Evolutionary conservation across 768 basidiomycete species (phyloP), one percentile per base, ranked within the genome.

Genomic region (Russula foetens): DNA sequence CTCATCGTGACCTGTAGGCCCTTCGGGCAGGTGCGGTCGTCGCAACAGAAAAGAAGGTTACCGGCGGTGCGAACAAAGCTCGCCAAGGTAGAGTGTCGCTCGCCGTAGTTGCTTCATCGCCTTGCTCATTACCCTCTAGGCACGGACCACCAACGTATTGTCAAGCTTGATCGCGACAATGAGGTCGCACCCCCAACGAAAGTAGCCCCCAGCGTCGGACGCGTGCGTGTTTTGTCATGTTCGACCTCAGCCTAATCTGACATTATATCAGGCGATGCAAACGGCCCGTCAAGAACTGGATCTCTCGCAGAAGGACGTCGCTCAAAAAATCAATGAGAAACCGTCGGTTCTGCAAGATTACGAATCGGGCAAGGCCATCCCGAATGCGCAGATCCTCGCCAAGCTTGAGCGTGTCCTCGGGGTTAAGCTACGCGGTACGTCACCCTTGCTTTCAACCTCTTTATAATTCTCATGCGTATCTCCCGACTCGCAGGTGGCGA

Each of bases 141-240:
- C 38, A 90, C 91, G 64, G 94, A 98, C 75, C 92, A 96, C 75
- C 91, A 93, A 70, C 84, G 84, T 58, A 94, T 95, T 70, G 93
- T 90, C 26, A 95, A 95, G 70, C 85, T 98, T 45, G 94, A 95
- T 73, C 84, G 91, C 46, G 92, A 97, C 67, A 95, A 98, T 72
- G 94, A 96, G 69, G 93, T 96, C 24, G 92, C 93, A 9, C 93
- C 94, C 7, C 95, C 95, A 49, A 66, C 88, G 55, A 96, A 92
- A 75, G 76, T 98, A 65, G 71, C 79, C 2, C 78, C 84, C 9
- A 78, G 77, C 24, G 90, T 90, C 63, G 89, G 90, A 64, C 85
- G 84, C 73, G 90, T 88, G 69, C 45, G 80, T 72, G 17, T 38
- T 19, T 23, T 28, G 19, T 33, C 19, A n/a, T n/a, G n/a, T n/a